These are phyloP conservation scores for Thelephora terrestris DNA, from an alignment of 1,284 basidiomycete species.

Conservation along the genomic window DNA sequence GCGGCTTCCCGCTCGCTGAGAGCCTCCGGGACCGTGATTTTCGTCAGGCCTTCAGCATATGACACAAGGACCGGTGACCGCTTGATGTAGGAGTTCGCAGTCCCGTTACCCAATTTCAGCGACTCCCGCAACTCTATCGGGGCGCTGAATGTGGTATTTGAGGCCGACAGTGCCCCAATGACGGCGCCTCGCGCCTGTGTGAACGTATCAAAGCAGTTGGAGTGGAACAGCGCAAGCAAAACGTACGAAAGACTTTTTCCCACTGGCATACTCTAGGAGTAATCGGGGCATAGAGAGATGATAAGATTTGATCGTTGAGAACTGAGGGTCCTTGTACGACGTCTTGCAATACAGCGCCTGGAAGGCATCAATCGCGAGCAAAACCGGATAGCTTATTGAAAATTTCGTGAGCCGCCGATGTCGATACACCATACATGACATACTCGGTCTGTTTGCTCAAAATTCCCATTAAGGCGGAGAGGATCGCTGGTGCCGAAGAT, in stretches of 20 bases:
- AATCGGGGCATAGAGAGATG: conserved; percentile 77
- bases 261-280: conserved; percentile 69
- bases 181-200: conserved; percentile 50
- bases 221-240: neutral
- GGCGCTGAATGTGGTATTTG: conserved; percentile 41
- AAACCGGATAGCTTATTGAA: conserved; percentile 48
- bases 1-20: conserved; percentile 55
- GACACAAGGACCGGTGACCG: conserved; percentile 32
- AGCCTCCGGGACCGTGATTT: conserved; percentile 45
- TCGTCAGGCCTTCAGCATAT: conserved; percentile 46
- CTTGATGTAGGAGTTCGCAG: conserved; percentile 39
- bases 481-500: conserved; percentile 47
- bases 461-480: conserved; percentile 56
- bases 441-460: conserved; percentile 62
- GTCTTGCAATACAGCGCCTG: conserved; percentile 73
- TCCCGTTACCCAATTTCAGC: conserved; percentile 32
- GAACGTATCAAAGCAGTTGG: conserved; percentile 9
- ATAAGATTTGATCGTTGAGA: conserved; percentile 61
- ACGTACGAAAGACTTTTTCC: conserved; percentile 58
- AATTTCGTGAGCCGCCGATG: neutral
- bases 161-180: conserved; percentile 51
- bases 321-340: conserved; percentile 74
- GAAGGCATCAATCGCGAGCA: conserved; percentile 83
- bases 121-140: conserved; percentile 52
- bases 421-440: conserved; percentile 15